A percentile compares a stretch with the other conserved stretches of the same genome.
Conservation (phyloP, 2,329 filamentous ascomycete species). For the Fonsecaea erecta region DNA sequence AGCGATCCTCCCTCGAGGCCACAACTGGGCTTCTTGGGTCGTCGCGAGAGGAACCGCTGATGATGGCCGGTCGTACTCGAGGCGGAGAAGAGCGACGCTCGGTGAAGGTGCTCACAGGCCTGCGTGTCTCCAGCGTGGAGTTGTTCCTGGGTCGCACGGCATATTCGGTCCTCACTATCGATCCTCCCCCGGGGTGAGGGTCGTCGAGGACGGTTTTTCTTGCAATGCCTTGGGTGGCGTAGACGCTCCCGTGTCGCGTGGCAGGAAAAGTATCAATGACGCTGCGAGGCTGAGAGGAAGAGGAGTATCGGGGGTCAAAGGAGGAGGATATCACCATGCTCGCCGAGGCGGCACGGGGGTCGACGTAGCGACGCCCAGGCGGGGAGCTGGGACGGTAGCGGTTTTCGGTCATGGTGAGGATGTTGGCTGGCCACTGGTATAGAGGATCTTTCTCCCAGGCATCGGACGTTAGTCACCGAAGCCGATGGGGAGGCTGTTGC, state of each 20-base stretch:
- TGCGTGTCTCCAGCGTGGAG: conserved; percentile 33
- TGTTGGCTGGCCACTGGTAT: neutral
- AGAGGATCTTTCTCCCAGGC: conserved; percentile 6
- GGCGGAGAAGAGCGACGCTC: conserved; percentile 32
- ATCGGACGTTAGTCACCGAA: conserved; percentile 10
- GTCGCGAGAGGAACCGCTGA: conserved; percentile 29
- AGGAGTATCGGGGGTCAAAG: conserved; percentile 34
- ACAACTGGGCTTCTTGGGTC: conserved; percentile 29
- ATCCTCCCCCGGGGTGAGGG: conserved; percentile 28
- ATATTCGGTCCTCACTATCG: conserved; percentile 36
- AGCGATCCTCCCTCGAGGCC: conserved; percentile 29
- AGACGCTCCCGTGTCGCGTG: conserved; percentile 30
- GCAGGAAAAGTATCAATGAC: conserved; percentile 26
- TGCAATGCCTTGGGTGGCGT: conserved; percentile 33
- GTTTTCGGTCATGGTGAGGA: conserved; percentile 31
- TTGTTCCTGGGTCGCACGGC: conserved; percentile 37
- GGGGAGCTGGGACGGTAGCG: conserved; percentile 32
- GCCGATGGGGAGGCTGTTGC: neutral
- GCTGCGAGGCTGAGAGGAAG: conserved; percentile 24
- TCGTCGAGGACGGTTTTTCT: conserved; percentile 36
- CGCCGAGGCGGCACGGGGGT: conserved; percentile 35
- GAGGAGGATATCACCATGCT: conserved; percentile 34
- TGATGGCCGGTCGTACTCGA: conserved; percentile 35
- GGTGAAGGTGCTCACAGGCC: conserved; percentile 34
- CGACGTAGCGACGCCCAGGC: conserved; percentile 24